phyloP scores from a whole-genome alignment of 2,329 filamentous ascomycete species.

The Aspergillus caelatus region DNA sequence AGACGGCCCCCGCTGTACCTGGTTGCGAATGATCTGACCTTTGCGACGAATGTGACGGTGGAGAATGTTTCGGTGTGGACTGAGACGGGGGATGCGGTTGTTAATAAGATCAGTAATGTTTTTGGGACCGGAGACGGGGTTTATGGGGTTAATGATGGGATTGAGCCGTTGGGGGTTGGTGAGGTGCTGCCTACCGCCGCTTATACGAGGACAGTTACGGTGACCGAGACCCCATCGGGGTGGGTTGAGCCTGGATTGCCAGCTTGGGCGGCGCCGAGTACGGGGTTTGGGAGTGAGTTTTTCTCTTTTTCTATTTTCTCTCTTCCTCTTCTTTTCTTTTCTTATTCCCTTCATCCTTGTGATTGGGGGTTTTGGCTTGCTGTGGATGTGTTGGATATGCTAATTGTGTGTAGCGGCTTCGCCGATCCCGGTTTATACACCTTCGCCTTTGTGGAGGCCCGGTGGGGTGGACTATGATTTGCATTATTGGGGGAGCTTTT shows the following conservation, averaged over 20 bases:
- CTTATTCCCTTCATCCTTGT: background rate
- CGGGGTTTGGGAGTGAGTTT: conserved; percentile 36
- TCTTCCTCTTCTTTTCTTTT: background rate
- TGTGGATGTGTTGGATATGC: background rate
- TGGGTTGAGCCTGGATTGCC: conserved; percentile 31
- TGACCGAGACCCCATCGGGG: conserved; percentile 32
- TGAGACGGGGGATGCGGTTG: conserved; percentile 17
- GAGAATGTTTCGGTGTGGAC: conserved; percentile 43
- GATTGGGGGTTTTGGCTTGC: background rate
- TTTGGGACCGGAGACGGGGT: conserved; percentile 36
- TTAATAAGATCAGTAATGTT: conserved; percentile 40
- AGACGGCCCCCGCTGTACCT: conserved; percentile 34
- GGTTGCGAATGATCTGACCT: conserved; percentile 36
- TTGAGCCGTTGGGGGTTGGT: background rate
- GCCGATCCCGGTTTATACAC: conserved; percentile 36
- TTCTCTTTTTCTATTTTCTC: background rate
- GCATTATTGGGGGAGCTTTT: conserved; percentile 36
- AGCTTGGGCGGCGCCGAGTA: conserved; percentile 34
- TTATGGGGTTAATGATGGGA: conserved; percentile 15
- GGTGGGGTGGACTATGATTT: conserved; percentile 32
- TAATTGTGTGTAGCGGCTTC: conserved; percentile 20
- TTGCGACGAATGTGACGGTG: conserved; percentile 34
- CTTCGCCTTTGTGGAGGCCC: conserved; percentile 36
- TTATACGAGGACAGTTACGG: conserved; percentile 34
- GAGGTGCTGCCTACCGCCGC: conserved; percentile 10